A percentile compares a stretch with the other conserved stretches of the same genome.
Evolutionary conservation across 371 early-diverging fungal species (phyloP).

Genomic region (Globomyces sp.): DNA sequence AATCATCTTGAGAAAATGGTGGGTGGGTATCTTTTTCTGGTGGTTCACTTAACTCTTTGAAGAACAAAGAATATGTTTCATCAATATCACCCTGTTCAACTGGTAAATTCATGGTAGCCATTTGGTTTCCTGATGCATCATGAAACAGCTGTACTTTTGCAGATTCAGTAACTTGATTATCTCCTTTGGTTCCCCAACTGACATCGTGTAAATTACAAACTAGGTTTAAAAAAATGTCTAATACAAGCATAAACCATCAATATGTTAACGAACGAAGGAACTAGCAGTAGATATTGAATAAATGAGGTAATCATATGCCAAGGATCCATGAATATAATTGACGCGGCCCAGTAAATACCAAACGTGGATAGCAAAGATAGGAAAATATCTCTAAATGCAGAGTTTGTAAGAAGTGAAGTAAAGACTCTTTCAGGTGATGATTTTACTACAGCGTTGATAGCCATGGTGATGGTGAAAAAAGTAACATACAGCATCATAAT

Average conservation of each 20-base stretch:
- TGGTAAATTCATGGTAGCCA: conserved; percentile 63
- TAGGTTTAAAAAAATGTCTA: conserved; percentile 20
- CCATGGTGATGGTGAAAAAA: conserved; percentile 24
- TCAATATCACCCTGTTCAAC: conserved; percentile 76
- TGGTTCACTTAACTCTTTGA: conserved; percentile 38
- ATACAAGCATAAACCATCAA: conserved; percentile 37
- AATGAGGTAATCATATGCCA: conserved; percentile 47
- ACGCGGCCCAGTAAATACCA: conserved; percentile 63
- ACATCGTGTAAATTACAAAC: conserved; percentile 62
- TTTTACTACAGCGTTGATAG: not conserved
- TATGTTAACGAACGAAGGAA: conserved; percentile 39
- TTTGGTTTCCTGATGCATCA: conserved; percentile 26
- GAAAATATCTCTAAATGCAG: conserved; percentile 11
- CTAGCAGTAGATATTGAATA: conserved; percentile 35
- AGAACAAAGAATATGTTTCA: conserved; percentile 67
- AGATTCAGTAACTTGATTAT: conserved; percentile 31
- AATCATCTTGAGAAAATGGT: conserved; percentile 80
- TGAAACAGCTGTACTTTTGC: conserved; percentile 21
- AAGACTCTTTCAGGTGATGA: not conserved
- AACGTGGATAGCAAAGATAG: conserved; percentile 57
- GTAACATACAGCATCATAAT: conserved; percentile 49
- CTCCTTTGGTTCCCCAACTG: conserved; percentile 96
- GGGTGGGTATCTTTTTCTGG: conserved; percentile 27
- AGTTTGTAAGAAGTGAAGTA: not conserved
- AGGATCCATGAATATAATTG: conserved; percentile 36